Conservation (phyloP, 140 eudicot genomes). For the Oenanthe javanica region DNA sequence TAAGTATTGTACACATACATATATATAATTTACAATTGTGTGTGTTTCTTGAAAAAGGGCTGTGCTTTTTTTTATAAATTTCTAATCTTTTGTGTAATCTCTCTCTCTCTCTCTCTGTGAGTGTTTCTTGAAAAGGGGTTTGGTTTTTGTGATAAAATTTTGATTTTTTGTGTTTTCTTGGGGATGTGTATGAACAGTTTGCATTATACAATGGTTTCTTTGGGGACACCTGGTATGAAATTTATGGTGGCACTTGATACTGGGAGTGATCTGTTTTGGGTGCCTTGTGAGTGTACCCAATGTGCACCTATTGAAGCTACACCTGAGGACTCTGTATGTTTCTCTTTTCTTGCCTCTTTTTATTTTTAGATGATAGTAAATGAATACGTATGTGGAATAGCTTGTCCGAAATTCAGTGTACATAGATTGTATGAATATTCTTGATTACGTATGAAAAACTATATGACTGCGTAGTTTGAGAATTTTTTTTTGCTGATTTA, state of each 20-base stretch:
- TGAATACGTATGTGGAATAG: not conserved
- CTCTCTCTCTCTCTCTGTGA: not conserved
- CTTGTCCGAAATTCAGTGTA: not conserved
- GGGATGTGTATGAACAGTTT: constrained; percentile 38
- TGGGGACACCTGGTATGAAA: constrained; percentile 74
- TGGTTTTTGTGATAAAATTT: not conserved
- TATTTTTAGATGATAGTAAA: not conserved
- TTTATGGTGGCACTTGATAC: constrained; percentile 96
- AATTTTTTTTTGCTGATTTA: not conserved
- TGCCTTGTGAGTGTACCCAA: constrained; percentile 78
- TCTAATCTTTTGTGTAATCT: not conserved
- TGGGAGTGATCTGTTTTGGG: constrained; percentile 94
- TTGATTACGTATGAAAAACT: not conserved
- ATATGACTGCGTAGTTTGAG: not conserved
- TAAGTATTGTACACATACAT: constrained; percentile 13
- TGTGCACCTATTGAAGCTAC: constrained; percentile 55
- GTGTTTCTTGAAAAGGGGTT: not conserved
- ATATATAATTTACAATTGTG: not conserved
- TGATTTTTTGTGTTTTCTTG: not conserved
- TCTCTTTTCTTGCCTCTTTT: not conserved
- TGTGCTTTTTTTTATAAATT: not conserved
- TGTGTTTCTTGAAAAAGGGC: constrained; percentile 23
- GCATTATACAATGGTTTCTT: constrained; percentile 72
- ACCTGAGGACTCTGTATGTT: constrained; percentile 58
- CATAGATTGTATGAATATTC: not conserved